A percentile compares a stretch with the other conserved stretches of the same genome.
Conservation (phyloP, 805 yeast genomes). For the Ogataea parapolymorpha region DNA sequence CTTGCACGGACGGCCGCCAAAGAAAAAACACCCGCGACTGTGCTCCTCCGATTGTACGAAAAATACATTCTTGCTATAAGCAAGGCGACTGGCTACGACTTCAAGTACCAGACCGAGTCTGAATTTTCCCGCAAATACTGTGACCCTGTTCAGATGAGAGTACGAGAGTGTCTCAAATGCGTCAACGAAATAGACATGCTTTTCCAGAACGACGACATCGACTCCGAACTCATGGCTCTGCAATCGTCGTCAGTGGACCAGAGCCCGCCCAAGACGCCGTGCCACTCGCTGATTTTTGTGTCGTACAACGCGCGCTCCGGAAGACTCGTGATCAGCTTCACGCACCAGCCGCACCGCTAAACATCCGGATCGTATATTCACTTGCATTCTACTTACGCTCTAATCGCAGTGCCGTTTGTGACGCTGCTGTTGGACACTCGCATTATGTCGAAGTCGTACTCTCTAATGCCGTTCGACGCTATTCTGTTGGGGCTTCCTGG, state of each 20-base stretch:
- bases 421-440: constrained; percentile 1
- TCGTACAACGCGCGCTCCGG: constrained; percentile 28
- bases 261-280: constrained; percentile 12
- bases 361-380: neutral
- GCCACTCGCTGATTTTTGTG: constrained; percentile 27
- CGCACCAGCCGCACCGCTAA: constrained; percentile 28
- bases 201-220: constrained; percentile 22
- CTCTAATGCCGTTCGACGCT: constrained; percentile 32
- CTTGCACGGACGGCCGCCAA: constrained; percentile 19
- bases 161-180: constrained; percentile 20
- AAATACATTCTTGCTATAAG: constrained; percentile 30
- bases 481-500: constrained; percentile 62
- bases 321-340: constrained; percentile 27
- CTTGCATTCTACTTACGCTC: constrained; percentile 1
- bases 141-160: constrained; percentile 13
- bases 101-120: constrained; percentile 19
- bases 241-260: constrained; percentile 20
- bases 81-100: constrained; percentile 30
- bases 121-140: constrained; percentile 16
- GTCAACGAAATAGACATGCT: constrained; percentile 19
- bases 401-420: neutral
- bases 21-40: constrained; percentile 22
- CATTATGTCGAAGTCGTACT: constrained; percentile 11
- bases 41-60: constrained; percentile 27
- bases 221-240: constrained; percentile 23